phyloP scores from a whole-genome alignment of 164 flowering plant species.

The Aristolochia contorta region DNA sequence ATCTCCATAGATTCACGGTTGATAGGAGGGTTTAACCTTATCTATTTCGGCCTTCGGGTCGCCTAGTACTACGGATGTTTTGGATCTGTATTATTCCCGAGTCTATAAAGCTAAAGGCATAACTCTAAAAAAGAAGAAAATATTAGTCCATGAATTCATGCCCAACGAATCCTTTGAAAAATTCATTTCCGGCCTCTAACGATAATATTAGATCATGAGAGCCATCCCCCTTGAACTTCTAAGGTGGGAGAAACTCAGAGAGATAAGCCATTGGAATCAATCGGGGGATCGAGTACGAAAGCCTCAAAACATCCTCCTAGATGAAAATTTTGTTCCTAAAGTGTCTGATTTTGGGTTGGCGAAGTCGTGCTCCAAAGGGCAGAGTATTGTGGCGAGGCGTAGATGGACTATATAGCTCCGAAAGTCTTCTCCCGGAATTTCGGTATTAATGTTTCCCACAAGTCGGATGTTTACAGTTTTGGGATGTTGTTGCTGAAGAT shows the following conservation, averaged over 20 bases:
- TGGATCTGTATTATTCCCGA: too few relatives aligned
- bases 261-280: conserved; percentile 18
- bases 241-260: conserved; percentile 8
- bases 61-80: too few relatives aligned
- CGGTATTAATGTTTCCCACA: conserved; percentile 5
- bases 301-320: conserved; percentile 16
- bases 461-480: conserved; percentile 22
- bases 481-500: conserved; percentile 22
- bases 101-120: too few relatives aligned
- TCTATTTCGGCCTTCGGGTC: too few relatives aligned
- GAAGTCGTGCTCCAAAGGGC: conserved; percentile 12
- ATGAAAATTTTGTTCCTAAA: not conserved
- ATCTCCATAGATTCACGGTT: too few relatives aligned
- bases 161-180: conserved; percentile 21
- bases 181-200: conserved; percentile 11
- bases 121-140: too few relatives aligned
- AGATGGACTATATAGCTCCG: conserved; percentile 13
- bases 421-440: not conserved
- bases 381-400: conserved; percentile 11
- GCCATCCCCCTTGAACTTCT: too few relatives aligned
- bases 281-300: conserved; percentile 19
- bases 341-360: conserved; percentile 23
- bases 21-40: too few relatives aligned
- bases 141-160: conserved; percentile 27
- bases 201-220: too few relatives aligned